Base-by-base conservation (phyloP, 2,329 filamentous ascomycete species). In the Penicillium brevicompactum region DNA sequence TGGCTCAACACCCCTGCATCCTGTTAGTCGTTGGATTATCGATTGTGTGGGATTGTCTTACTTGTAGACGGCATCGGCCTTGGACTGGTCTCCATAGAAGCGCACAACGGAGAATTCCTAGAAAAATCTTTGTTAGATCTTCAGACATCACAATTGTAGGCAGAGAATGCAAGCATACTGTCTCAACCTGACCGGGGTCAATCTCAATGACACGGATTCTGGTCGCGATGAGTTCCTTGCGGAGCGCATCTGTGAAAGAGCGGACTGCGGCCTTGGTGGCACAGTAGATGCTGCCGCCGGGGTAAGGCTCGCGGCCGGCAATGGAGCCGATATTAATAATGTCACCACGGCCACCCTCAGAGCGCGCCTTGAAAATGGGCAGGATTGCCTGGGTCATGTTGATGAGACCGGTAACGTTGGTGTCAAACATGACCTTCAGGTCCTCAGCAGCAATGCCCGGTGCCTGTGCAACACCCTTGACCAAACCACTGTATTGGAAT, bases 291-390 rank as follows among this genome's bases (percentile, higher is more conserved):
- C 87, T 87, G 27, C 92, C 92, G 47, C 91, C 91, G 1, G 86
- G 80, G 73, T 96, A 97, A 10, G 90, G 84, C 66, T 96, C 92
- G 43, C 92, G 84, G 30, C 91, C 92, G n/a, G 92, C 92, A 69
- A 96, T 92, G 63, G 88, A 92, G 58, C 92, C 92, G 68, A 97
- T 87, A 71, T 97, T 97, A 78, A 99, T 96, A 72, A 99, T 92
- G 72, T 97, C 94, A 66, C 93, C 93, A 42, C 84, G 80, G 54
- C 92, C 92, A 56, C 89, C 88, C 53, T 93, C 82, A 58, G 62
- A 80, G 54, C 76, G 70, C 65, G 84, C 80, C 75, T 91, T 88
- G 82, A 92, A 95, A 71, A 92, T 87, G 49, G 90, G 86, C 16
- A 97, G 77, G 57, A 97, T 81, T 44, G 90, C 90, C 80, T 99